phyloP scores from a whole-genome alignment of 2,329 filamentous ascomycete species.

The Colletotrichum endophyticum region DNA sequence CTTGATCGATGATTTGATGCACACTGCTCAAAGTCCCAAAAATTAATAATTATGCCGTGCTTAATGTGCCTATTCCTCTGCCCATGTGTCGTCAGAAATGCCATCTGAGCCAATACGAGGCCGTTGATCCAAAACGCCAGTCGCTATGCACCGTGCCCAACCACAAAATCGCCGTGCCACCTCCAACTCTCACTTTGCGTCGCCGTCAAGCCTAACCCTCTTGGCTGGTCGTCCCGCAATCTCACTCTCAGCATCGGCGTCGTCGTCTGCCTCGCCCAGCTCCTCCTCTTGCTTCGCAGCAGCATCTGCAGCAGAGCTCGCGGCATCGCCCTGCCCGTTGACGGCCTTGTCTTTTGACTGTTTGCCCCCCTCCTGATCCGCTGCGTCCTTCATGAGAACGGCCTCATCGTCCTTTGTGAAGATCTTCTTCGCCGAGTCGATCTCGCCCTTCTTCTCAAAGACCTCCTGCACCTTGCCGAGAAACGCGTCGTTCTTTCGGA shows the following conservation, averaged over 20 bases:
- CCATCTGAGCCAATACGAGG: neutral
- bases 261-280: slow-evolving; percentile 57
- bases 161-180: neutral
- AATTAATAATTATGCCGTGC: neutral
- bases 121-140: slow-evolving; percentile 1
- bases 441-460: slow-evolving; percentile 84
- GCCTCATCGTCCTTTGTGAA: slow-evolving; percentile 73
- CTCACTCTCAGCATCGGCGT: slow-evolving; percentile 38
- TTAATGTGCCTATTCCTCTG: neutral
- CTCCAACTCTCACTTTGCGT: neutral
- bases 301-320: slow-evolving; percentile 30
- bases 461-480: slow-evolving; percentile 90
- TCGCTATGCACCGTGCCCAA: slow-evolving; percentile 10
- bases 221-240: slow-evolving; percentile 23
- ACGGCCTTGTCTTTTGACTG: slow-evolving; percentile 36
- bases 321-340: slow-evolving; percentile 21
- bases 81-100: neutral
- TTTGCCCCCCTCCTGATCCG: slow-evolving; percentile 42
- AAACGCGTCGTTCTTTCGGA: slow-evolving; percentile 83
- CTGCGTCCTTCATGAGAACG: slow-evolving; percentile 60
- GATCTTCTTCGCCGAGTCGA: slow-evolving; percentile 82
- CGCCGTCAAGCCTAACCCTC: slow-evolving; percentile 8
- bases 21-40: neutral
- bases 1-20: neutral
- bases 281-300: slow-evolving; percentile 50